Base-by-base conservation (phyloP, 129 eudicot genomes). In the Flaveria brownii region DNA sequence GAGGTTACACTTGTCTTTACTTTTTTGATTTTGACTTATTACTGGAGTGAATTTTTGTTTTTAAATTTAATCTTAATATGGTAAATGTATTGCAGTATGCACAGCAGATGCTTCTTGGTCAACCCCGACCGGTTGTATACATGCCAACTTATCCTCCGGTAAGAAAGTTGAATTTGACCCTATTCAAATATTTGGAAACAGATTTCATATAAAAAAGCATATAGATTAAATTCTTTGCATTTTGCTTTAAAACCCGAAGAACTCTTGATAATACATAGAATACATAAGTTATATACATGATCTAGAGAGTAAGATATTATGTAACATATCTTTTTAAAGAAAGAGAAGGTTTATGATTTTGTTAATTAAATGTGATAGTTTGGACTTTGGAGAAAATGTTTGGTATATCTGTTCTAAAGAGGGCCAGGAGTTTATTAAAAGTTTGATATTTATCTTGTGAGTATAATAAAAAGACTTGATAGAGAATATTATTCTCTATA, bases 61-160 rank as follows among this genome's bases (percentile, higher is more conserved):
- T 9, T 5, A 15, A 67, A 46, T 15, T 56, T 41, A 13, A 64
- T 71, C 17, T 50, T 41, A 16, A 65, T 43, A 28, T 26, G 75
- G 36, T 80, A 67, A 73, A 80, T 80, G 55, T 65, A 45, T 74
- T 41, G 43, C 94, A 89, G 94, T 91, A 89, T 72, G 94, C 92
- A 51, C 99, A 91, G 82, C 99, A 86, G 85, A 91, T 95, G 99
- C 73, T 87, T 74, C 78, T 87, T 64, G 88, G 96, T 73, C 99
- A 91, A 77, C 97, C 88, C 23, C 87, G 88, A 46, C 97, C 83
- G 79, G 86, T 95, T 50, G 68, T 89, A 57, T 95, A 95, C 89
- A 91, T 91, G 94, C 99, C 90, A 43, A 70, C 86, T 20, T 95
- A 87, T 83, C 91, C 96, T 66, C 68, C 87, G 46, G 99, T 95